phyloP scores from a whole-genome alignment of 352 stramenopile genomes.

The Pythium phragmiticola region DNA sequence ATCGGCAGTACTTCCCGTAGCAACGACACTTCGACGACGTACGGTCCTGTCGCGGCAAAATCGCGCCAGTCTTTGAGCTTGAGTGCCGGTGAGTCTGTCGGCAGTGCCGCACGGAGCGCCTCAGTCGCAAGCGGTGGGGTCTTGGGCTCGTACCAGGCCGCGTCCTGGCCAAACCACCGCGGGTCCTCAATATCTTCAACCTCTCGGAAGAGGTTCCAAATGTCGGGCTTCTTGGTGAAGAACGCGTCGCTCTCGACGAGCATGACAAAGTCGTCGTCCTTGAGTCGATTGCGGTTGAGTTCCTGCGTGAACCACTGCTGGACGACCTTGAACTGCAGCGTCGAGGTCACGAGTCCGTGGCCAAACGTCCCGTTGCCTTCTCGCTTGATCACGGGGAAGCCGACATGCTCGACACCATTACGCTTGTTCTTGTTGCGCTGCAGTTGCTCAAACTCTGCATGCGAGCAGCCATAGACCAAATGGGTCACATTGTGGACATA shows the following conservation, averaged over 20 bases:
- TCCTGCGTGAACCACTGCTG: slow-evolving; percentile 54
- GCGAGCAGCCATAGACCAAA: slow-evolving; percentile 71
- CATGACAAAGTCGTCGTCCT: slow-evolving; percentile 70
- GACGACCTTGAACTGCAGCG: slow-evolving; percentile 52
- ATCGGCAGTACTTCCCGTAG: slow-evolving; percentile 51
- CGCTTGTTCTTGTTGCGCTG: slow-evolving; percentile 49
- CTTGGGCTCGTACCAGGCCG: slow-evolving; percentile 76
- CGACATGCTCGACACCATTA: slow-evolving; percentile 42
- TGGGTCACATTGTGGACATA: slow-evolving; percentile 65
- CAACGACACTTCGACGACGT: slow-evolving; percentile 58
- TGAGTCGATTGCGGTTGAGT: slow-evolving; percentile 31
- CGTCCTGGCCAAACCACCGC: slow-evolving; percentile 67
- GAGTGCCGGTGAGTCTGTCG: slow-evolving; percentile 39
- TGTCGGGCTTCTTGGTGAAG: slow-evolving; percentile 78
- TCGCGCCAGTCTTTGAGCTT: slow-evolving; percentile 65
- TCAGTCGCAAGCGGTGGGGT: slow-evolving; percentile 39
- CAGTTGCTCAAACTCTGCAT: slow-evolving; percentile 33
- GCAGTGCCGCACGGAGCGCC: slow-evolving; percentile 37
- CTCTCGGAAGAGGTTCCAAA: slow-evolving; percentile 66
- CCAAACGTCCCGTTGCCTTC: slow-evolving; percentile 36
- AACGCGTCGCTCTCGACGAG: slow-evolving; percentile 78
- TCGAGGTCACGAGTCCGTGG: slow-evolving; percentile 61
- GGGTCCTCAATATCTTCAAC: slow-evolving; percentile 57
- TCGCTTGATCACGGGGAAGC: slow-evolving; percentile 37
- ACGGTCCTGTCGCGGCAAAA: slow-evolving; percentile 70